Percentiles rank a stretch among this genome's conserved stretches.
These are phyloP conservation scores for Aspergillus carbonarius DNA, from an alignment of 2,329 filamentous ascomycete species.

Conservation along the genomic window DNA sequence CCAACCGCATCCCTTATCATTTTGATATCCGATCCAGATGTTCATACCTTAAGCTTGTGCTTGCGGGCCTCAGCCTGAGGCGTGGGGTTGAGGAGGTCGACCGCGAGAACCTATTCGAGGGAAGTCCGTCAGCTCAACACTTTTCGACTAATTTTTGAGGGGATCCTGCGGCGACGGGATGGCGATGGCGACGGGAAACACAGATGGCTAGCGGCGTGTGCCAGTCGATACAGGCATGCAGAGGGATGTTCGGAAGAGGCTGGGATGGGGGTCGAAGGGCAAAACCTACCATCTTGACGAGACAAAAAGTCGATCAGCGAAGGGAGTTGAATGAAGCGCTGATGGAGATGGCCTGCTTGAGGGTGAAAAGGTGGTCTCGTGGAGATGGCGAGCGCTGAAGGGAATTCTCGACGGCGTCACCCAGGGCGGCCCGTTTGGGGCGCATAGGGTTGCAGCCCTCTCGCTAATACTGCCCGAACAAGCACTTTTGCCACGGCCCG, in stretches of 20 bases:
- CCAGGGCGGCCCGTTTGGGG: conserved; percentile 28
- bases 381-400: conserved; percentile 36
- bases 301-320: conserved; percentile 43
- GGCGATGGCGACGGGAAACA: conserved; percentile 18
- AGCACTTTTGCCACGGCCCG: conserved; percentile 6
- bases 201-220: conserved; percentile 1
- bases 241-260: background rate
- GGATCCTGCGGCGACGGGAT: conserved; percentile 6
- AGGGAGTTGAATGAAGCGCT: conserved; percentile 38
- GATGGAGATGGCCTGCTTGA: conserved; percentile 44
- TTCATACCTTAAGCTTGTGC: conserved; percentile 99
- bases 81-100: conserved; percentile 99
- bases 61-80: conserved; percentile 97
- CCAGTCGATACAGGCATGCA: background rate
- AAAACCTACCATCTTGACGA: conserved; percentile 46
- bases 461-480: conserved; percentile 37
- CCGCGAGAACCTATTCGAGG: conserved; percentile 85
- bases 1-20: background rate
- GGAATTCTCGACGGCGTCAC: conserved; percentile 30
- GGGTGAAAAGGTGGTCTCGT: conserved; percentile 35
- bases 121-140: conserved; percentile 20
- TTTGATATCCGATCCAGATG: conserved; percentile 6
- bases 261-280: conserved; percentile 6
- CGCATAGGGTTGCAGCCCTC: conserved; percentile 40
- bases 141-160: conserved; percentile 6